phyloP scores from a whole-genome alignment of 345 rosid species.

The Salix arbutifolia region DNA sequence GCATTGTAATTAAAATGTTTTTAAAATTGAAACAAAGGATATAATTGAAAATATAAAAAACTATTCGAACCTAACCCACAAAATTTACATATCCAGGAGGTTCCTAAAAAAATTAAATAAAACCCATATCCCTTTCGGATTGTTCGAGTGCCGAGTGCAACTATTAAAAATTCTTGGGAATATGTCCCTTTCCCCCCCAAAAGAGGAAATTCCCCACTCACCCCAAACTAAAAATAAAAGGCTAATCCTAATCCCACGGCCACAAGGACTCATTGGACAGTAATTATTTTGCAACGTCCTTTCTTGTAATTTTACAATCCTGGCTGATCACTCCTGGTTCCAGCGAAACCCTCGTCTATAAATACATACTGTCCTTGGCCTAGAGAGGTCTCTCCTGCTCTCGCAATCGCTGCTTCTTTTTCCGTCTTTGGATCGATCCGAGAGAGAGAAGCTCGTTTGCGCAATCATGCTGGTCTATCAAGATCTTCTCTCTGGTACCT shows the following conservation, averaged over 20 bases:
- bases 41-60: too few species aligned
- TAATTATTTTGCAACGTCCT: neutral
- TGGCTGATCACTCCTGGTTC: neutral
- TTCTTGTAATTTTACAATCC: conserved; percentile 5
- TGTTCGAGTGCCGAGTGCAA: neutral
- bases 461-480: conserved; percentile 91
- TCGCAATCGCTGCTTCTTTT: conserved; percentile 24
- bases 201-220: neutral
- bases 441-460: conserved; percentile 22
- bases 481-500: conserved; percentile 64
- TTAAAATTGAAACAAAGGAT: too few species aligned
- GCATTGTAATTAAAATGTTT: too few species aligned
- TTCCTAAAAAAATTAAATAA: too few species aligned
- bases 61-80: too few species aligned
- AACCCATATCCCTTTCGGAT: too few species aligned
- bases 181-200: neutral
- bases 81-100: too few species aligned
- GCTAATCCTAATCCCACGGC: neutral
- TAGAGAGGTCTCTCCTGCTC: neutral
- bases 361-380: fast-evolving
- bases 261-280: conserved; percentile 4
- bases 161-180: neutral
- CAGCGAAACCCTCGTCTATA: conserved; percentile 46
- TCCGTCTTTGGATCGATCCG: conserved; percentile 30
- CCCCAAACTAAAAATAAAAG: neutral